A percentile compares a stretch with the other conserved stretches of the same genome.
Conservation (phyloP, 495 filamentous ascomycete species). For the Annulohypoxylon maeteangense region DNA sequence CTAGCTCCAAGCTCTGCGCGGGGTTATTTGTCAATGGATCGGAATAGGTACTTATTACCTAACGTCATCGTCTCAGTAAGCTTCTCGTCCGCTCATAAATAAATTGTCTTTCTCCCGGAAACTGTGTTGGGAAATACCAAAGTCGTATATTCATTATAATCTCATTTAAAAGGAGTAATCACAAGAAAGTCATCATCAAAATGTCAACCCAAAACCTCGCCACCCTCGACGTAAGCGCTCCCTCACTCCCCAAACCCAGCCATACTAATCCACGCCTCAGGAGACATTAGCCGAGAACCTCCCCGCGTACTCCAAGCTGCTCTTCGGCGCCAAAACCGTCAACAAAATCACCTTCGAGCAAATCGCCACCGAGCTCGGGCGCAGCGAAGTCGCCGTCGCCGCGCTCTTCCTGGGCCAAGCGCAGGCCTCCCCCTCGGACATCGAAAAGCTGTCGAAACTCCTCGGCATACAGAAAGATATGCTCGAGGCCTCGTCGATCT, state of each 20-base stretch:
- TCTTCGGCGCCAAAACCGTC: slow-evolving; percentile 85
- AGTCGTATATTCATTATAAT: background rate
- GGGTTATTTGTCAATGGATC: slow-evolving; percentile 28
- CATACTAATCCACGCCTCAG: slow-evolving; percentile 42
- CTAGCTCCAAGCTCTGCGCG: slow-evolving; percentile 36
- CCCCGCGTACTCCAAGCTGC: slow-evolving; percentile 73
- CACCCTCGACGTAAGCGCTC: slow-evolving; percentile 50
- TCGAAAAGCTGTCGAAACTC: slow-evolving; percentile 72
- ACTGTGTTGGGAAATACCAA: background rate
- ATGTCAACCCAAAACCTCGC: slow-evolving; percentile 51
- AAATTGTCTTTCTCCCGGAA: background rate
- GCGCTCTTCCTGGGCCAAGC: slow-evolving; percentile 97
- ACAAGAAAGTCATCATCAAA: slow-evolving; percentile 19
- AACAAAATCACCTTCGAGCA: slow-evolving; percentile 81
- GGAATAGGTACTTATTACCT: slow-evolving; percentile 28
- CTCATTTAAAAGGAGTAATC: slow-evolving; percentile 11
- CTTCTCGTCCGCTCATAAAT: slow-evolving; percentile 19
- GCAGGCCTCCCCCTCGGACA: slow-evolving; percentile 80
- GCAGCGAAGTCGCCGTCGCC: slow-evolving; percentile 89
- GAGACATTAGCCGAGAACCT: slow-evolving; percentile 61
- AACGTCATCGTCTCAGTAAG: slow-evolving; percentile 25
- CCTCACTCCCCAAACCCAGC: background rate
- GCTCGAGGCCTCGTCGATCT: slow-evolving; percentile 72
- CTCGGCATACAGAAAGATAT: slow-evolving; percentile 69
- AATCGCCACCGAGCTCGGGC: slow-evolving; percentile 79